Conservation (phyloP, 441 rosid genomes). For the Corymbia calophylla region DNA sequence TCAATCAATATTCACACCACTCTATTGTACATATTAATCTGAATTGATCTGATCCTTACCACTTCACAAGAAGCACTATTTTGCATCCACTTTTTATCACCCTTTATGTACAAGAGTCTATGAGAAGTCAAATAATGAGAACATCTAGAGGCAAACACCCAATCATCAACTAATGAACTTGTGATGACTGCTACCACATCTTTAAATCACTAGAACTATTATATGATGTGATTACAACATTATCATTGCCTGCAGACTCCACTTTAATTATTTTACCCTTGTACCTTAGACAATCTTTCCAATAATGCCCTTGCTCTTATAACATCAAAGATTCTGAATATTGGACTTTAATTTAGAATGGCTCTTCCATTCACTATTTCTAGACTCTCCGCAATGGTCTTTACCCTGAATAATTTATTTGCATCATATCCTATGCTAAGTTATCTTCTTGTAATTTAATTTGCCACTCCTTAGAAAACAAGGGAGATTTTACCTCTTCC, state of each 20-base stretch:
- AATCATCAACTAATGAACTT: neutral
- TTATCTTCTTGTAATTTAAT: too few relatives aligned
- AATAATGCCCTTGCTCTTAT: neutral
- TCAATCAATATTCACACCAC: neutral
- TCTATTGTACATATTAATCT: neutral
- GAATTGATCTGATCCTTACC: neutral
- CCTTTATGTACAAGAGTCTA: neutral
- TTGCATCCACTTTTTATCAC: neutral
- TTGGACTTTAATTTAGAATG: neutral
- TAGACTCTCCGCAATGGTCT: neutral
- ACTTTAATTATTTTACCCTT: neutral
- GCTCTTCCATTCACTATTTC: neutral
- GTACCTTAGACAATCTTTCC: neutral
- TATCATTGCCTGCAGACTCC: neutral
- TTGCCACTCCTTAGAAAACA: neutral
- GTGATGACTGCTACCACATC: neutral
- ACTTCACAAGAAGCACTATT: neutral
- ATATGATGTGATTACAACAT: neutral
- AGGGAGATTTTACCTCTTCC: neutral
- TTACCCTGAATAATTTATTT: too few relatives aligned
- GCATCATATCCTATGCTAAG: neutral
- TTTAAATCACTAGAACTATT: neutral
- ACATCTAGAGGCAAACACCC: neutral
- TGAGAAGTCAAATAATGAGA: neutral
- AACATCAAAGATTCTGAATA: fast-evolving